These are phyloP conservation scores for Cucurbita ficifolia DNA, from an alignment of 306 rosid genomes.

Conservation along the genomic window DNA sequence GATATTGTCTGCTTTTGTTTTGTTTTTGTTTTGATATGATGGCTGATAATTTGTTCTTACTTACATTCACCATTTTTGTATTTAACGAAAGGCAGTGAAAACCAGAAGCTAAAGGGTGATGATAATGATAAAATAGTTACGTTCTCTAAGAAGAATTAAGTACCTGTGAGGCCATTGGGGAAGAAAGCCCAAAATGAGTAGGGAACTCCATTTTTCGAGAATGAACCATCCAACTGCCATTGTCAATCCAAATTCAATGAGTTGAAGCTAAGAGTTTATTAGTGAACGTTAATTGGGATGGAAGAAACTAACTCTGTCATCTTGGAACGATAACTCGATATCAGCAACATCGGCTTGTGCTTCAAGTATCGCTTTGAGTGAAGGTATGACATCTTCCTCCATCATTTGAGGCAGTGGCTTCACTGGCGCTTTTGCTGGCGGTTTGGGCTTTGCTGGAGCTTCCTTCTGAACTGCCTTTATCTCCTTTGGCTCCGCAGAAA, in stretches of 20 bases:
- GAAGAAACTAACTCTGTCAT: constrained; percentile 41
- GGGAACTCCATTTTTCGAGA: constrained; percentile 44
- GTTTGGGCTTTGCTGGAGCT: constrained; percentile 46
- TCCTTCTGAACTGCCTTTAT: constrained; percentile 35
- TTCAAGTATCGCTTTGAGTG: constrained; percentile 55
- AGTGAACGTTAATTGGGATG: background rate
- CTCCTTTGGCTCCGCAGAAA: constrained; percentile 36
- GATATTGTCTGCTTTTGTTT: no score
- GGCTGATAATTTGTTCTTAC: no score
- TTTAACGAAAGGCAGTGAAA: no score
- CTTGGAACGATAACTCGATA: constrained; percentile 46
- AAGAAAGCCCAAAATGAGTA: constrained; percentile 85
- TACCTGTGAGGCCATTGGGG: constrained; percentile 68
- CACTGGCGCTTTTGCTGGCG: constrained; percentile 54
- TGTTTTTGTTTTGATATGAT: no score
- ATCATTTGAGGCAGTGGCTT: constrained; percentile 77
- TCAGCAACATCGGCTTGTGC: constrained; percentile 56
- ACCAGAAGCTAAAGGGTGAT: no score
- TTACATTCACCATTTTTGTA: no score
- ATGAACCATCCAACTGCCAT: constrained; percentile 75
- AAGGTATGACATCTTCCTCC: constrained; percentile 86
- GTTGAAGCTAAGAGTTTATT: background rate
- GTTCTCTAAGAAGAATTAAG: background rate
- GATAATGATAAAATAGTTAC: no score
- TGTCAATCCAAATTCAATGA: constrained; percentile 6